These are phyloP conservation scores for Wakefieldia striispora DNA, from an alignment of 768 basidiomycete genomes.

Conservation along the genomic window DNA sequence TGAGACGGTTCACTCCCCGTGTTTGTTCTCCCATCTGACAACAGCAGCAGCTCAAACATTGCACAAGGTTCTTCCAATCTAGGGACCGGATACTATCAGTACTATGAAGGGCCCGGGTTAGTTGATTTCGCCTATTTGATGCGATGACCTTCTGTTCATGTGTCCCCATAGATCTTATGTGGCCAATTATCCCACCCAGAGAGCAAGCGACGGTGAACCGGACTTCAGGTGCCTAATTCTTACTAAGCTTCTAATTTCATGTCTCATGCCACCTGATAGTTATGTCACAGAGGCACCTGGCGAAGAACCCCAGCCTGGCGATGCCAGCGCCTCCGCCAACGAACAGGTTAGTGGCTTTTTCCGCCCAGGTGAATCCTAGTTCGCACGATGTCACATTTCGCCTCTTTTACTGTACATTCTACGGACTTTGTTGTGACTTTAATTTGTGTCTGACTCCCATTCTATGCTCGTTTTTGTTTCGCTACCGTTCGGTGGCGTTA, in stretches of 20 bases:
- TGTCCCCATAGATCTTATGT: constrained; percentile 5
- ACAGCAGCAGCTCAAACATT: constrained; percentile 9
- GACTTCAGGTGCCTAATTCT: constrained; percentile 16
- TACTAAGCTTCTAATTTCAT: background rate
- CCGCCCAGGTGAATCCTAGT: constrained; percentile 10
- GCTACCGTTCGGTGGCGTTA: background rate
- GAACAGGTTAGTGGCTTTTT: constrained; percentile 5
- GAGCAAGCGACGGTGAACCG: background rate
- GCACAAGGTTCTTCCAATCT: background rate
- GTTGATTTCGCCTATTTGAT: background rate
- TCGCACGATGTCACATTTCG: background rate
- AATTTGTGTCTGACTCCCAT: background rate
- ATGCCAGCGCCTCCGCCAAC: background rate
- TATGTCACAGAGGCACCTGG: constrained; percentile 3
- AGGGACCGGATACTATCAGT: constrained; percentile 2
- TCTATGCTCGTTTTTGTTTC: constrained; percentile 1
- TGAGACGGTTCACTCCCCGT: constrained; percentile 6
- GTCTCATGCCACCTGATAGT: constrained; percentile 16
- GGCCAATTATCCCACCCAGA: background rate
- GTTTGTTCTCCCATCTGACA: background rate
- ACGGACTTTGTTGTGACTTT: constrained; percentile 7
- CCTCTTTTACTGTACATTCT: background rate
- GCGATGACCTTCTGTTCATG: constrained; percentile 1
- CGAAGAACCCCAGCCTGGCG: background rate
- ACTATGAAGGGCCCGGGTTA: constrained; percentile 14